Conservation (phyloP, 2,329 filamentous ascomycete species). For the Rugonectria rugulosa region DNA sequence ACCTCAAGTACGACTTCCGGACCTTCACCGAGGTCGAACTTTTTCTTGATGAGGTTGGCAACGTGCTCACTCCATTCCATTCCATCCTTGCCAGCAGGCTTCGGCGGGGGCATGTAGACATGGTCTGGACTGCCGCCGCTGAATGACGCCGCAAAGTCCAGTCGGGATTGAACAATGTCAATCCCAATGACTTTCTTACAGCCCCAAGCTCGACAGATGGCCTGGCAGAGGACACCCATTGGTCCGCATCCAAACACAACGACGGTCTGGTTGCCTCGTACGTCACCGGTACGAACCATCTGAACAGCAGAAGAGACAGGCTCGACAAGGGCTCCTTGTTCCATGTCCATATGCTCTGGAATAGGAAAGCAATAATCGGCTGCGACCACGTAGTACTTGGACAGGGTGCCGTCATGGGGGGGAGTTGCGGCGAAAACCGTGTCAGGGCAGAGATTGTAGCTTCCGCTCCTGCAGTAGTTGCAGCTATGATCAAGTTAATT, state of each 20-base stretch:
- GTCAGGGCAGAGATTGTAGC: slow-evolving; percentile 51
- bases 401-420: slow-evolving; percentile 57
- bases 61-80: not conserved
- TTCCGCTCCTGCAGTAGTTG: slow-evolving; percentile 49
- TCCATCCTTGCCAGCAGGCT: not conserved
- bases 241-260: slow-evolving; percentile 57
- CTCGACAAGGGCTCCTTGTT: slow-evolving; percentile 59
- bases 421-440: slow-evolving; percentile 59
- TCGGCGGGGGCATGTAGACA: not conserved
- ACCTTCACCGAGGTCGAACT: not conserved
- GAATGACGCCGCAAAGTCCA: no score
- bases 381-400: slow-evolving; percentile 56
- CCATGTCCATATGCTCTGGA: slow-evolving; percentile 51
- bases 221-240: slow-evolving; percentile 45
- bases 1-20: not conserved
- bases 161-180: not conserved
- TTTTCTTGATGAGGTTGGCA: not conserved
- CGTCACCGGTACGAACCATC: slow-evolving; percentile 49
- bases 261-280: slow-evolving; percentile 50
- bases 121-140: not conserved
- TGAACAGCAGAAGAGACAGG: slow-evolving; percentile 58
- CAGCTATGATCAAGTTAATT: slow-evolving; percentile 41
- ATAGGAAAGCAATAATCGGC: slow-evolving; percentile 57
- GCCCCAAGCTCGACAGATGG: not conserved
- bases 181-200: slow-evolving; percentile 28